These are phyloP conservation scores for Tetragonia tetragonoides DNA, from an alignment of 148 eudicot species.

Conservation along the genomic window DNA sequence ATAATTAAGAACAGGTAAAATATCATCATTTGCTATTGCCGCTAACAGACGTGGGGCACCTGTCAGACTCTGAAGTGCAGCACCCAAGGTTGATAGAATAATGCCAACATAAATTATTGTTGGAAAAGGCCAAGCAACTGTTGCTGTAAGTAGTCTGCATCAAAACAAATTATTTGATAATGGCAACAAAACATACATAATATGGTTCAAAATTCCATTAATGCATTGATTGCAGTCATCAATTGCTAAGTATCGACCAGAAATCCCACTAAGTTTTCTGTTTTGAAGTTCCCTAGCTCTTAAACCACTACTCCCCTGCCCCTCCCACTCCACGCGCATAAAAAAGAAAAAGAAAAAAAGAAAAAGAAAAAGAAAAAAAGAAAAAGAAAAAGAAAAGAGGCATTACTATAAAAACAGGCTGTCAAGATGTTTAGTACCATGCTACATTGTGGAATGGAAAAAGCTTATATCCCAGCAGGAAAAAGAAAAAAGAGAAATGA, in stretches of 20 bases:
- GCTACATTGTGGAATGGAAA: no score
- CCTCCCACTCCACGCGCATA: no score
- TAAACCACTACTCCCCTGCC: no score
- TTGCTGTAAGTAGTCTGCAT: conserved; percentile 79
- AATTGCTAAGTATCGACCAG: not conserved
- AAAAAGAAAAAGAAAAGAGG: no score
- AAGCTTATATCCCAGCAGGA: no score
- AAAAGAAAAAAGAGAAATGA: no score
- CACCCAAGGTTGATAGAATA: conserved; percentile 94
- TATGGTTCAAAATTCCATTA: not conserved
- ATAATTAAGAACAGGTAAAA: conserved; percentile 88
- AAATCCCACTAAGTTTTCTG: not conserved
- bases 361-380: not conserved
- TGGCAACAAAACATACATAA: not conserved
- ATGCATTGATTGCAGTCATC: no score
- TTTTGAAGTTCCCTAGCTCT: not conserved
- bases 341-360: no score
- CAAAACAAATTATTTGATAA: not conserved
- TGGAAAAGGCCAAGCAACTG: conserved; percentile 95
- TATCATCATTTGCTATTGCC: conserved; percentile 98
- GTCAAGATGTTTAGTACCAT: no score
- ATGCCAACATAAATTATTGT: conserved; percentile 80
- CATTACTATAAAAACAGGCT: no score
- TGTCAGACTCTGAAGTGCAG: conserved; percentile 94
- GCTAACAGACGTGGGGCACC: conserved; percentile 98